Percentiles rank a stretch among this genome's conserved stretches.
Evolutionary conservation across 257 asterid species (phyloP).

Genomic region (Solanum neorickii): DNA sequence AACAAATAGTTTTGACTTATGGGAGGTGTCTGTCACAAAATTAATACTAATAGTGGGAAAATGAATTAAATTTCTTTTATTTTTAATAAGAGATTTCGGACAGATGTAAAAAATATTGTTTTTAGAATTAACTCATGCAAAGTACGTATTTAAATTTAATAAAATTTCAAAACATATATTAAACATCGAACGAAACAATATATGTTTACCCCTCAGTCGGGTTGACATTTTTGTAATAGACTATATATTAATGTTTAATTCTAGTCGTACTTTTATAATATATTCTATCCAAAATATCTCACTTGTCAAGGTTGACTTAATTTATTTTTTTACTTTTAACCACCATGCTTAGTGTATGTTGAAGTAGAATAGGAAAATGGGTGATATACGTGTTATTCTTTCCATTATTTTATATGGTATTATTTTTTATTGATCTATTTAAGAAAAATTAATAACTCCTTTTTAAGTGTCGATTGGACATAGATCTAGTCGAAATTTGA

Average conservation of each 20-base stretch:
- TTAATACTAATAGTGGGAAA: background rate
- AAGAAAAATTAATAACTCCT: background rate
- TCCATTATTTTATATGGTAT: background rate
- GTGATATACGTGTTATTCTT: background rate
- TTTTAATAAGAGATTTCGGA: background rate
- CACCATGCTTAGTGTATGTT: background rate
- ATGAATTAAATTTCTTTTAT: background rate
- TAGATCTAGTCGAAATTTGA: background rate
- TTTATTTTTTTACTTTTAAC: background rate
- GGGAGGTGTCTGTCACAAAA: background rate
- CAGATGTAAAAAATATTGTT: rapidly evolving
- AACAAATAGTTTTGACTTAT: conserved; percentile 2
- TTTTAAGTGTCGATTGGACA: background rate
- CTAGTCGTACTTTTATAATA: background rate
- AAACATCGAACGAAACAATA: rapidly evolving
- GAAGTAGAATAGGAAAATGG: background rate
- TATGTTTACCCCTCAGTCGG: no score
- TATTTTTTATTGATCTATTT: background rate
- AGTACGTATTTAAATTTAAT: background rate
- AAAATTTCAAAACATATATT: background rate
- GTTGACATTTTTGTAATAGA: background rate
- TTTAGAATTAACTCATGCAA: background rate
- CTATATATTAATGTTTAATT: background rate
- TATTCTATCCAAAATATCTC: background rate
- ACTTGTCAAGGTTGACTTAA: background rate